A percentile compares a stretch with the other conserved stretches of the same genome.
Conservation (phyloP, 1,284 basidiomycete genomes). For the Ceratobasidium sp. region DNA sequence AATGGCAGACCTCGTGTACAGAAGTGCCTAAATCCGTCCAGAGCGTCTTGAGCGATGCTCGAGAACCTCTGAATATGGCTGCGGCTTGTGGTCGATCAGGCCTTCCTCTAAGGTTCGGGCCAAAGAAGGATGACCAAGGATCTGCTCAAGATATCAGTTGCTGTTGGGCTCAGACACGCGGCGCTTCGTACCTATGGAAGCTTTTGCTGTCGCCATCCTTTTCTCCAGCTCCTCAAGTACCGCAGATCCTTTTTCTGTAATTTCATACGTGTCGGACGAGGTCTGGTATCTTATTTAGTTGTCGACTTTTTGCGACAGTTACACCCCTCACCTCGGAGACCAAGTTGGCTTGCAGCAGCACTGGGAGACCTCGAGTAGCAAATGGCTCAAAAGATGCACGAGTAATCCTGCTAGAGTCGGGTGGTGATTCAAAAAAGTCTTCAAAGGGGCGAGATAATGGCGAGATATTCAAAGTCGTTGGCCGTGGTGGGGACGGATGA, state of each 20-base stretch:
- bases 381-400: slow-evolving; percentile 27
- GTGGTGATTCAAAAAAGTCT: slow-evolving; percentile 23
- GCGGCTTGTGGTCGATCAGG: not conserved
- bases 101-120: not conserved
- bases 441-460: slow-evolving; percentile 23
- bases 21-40: slow-evolving; percentile 22
- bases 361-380: not conserved
- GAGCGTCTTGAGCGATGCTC: slow-evolving; percentile 1
- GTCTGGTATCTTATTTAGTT: not conserved
- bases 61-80: slow-evolving; percentile 8
- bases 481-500: slow-evolving; percentile 4
- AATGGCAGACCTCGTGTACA: slow-evolving; percentile 31
- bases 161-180: not conserved
- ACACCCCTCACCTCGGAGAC: slow-evolving; percentile 16
- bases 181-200: slow-evolving; percentile 4
- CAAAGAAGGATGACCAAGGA: slow-evolving; percentile 32
- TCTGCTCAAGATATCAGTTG: slow-evolving; percentile 11
- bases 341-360: slow-evolving; percentile 17
- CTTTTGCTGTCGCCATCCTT: slow-evolving; percentile 27
- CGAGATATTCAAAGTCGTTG: not conserved
- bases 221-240: slow-evolving; percentile 32
- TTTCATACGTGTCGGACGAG: slow-evolving; percentile 11
- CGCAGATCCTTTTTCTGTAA: slow-evolving; percentile 24
- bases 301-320: not conserved
- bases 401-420: slow-evolving; percentile 17